Base-by-base conservation (phyloP, 148 eudicot genomes). In the Chenopodium album region DNA sequence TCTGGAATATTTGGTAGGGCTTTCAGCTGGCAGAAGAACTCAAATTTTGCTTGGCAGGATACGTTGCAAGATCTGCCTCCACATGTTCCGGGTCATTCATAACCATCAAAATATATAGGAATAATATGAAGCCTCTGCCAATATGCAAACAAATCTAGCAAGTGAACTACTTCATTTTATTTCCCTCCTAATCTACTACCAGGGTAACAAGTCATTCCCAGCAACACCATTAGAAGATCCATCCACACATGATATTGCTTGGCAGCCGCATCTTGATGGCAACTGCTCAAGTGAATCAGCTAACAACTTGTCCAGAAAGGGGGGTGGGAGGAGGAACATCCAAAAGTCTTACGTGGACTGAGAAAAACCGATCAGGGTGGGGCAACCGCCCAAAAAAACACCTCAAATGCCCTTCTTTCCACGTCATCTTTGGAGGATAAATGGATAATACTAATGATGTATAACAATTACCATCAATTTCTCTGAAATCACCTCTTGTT, bases 361-460 rank as follows among this genome's bases (percentile, higher is more conserved):
- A 65, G 9, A 22, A 47, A 60, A 62, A 23, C 59, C 69, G 72
- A 66, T 75, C 70, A 63, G 65, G 83, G 23, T 74, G 60, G 69
- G 83, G 78, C 66, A 52, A 73, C 47, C 82, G 62, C 70, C 52
- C 12, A 12, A 71, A 37, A 80, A 48, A 13, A 37, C 50, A 67
- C 68, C 82, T 73, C 48, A 81, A 47, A 50, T 29, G 41, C 73
- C 72, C 20, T 65, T 50, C 32, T 80, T 68, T 64, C 32, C 63
- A 65, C 59, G 1, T 66, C 75, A 81, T 81, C 78, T 65, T 75
- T 69, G 19, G 66, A 81, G 73, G 83, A 81, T 31, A 31, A 31
- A 31, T 31, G 1, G 32, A 31, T 81, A 75, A 75, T 75, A 79
- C 66, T 80, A 47, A 62, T 47, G 62, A 44, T 80, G 63, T 73